phyloP scores from a whole-genome alignment of 768 basidiomycete species.

The Mycena galericulata region DNA sequence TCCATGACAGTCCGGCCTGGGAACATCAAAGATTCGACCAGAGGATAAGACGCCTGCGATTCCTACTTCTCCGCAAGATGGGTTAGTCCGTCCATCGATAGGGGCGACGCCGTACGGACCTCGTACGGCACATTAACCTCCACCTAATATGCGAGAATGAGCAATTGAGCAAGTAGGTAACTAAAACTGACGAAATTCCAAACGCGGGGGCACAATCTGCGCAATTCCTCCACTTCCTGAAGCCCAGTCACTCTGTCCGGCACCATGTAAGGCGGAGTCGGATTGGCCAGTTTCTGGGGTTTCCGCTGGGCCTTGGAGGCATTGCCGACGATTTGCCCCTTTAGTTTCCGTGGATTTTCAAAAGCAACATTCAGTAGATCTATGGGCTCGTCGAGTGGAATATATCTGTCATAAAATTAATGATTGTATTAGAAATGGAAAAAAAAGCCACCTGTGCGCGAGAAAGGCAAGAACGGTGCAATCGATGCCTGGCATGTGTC shows the following conservation, averaged over 20 bases:
- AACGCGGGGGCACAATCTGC: slow-evolving; percentile 76
- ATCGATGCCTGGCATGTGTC: slow-evolving; percentile 74
- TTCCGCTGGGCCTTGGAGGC: slow-evolving; percentile 37
- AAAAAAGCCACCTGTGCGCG: slow-evolving; percentile 70
- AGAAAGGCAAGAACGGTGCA: slow-evolving; percentile 87
- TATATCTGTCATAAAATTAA: slow-evolving; percentile 61
- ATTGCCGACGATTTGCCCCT: slow-evolving; percentile 60
- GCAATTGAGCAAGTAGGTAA: slow-evolving; percentile 9
- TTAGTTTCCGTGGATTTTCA: slow-evolving; percentile 90
- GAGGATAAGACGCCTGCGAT: slow-evolving; percentile 64
- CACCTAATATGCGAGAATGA: slow-evolving; percentile 59
- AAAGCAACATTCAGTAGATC: slow-evolving; percentile 95
- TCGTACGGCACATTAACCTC: slow-evolving; percentile 88
- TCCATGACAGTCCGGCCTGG: slow-evolving; percentile 92
- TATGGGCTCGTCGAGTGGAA: slow-evolving; percentile 83
- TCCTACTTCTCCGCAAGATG: slow-evolving; percentile 59
- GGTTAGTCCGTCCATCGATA: slow-evolving; percentile 17
- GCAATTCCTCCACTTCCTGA: slow-evolving; percentile 82
- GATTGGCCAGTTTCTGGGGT: slow-evolving; percentile 16
- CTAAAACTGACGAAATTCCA: slow-evolving; percentile 88
- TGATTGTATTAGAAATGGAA: not conserved
- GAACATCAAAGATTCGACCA: slow-evolving; percentile 79
- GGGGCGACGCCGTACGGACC: slow-evolving; percentile 48
- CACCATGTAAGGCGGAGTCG: slow-evolving; percentile 69
- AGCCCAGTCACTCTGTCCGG: slow-evolving; percentile 91